A percentile compares a stretch with the other conserved stretches of the same genome.
Evolutionary conservation across 2,329 filamentous ascomycete genomes (phyloP).

Genomic region (Phyllosticta ampelicida): DNA sequence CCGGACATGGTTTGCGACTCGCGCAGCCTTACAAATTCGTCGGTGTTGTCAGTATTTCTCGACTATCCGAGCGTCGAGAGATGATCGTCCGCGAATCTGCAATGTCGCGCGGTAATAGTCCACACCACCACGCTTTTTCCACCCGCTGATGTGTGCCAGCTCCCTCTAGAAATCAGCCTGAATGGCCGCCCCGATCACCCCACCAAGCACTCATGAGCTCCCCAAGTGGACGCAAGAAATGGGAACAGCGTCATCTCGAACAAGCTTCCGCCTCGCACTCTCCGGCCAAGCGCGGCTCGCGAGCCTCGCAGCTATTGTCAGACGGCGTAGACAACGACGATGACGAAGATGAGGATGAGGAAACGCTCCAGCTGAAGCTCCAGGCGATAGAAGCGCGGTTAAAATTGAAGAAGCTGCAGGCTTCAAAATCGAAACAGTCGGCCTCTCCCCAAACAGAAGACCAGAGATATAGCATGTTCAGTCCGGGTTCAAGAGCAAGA

Average conservation of each 20-base stretch:
- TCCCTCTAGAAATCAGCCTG: constrained; percentile 30
- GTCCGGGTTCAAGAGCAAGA: constrained; percentile 18
- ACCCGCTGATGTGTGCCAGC: constrained; percentile 1
- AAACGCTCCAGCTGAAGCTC: constrained; percentile 75
- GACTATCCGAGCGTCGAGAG: constrained; percentile 6
- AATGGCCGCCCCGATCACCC: constrained; percentile 54
- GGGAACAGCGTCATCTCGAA: constrained; percentile 45
- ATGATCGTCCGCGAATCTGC: constrained; percentile 40
- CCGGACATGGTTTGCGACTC: constrained; percentile 6
- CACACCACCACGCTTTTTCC: not conserved
- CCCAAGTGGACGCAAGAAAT: constrained; percentile 67
- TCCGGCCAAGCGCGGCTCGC: constrained; percentile 1
- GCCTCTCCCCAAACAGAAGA: constrained; percentile 17
- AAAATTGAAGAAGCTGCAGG: constrained; percentile 77
- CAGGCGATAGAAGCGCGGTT: constrained; percentile 81
- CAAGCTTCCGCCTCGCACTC: constrained; percentile 43
- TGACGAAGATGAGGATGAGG: constrained; percentile 66
- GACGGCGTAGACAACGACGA: constrained; percentile 39
- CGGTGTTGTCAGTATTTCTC: not conserved
- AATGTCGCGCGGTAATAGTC: constrained; percentile 28
- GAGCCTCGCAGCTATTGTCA: constrained; percentile 4
- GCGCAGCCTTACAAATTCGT: not conserved
- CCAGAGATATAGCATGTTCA: constrained; percentile 19
- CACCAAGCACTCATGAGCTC: constrained; percentile 54
- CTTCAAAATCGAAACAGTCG: constrained; percentile 40